phyloP scores from a whole-genome alignment of 441 rosid genomes.

The Erodium moschatum region DNA sequence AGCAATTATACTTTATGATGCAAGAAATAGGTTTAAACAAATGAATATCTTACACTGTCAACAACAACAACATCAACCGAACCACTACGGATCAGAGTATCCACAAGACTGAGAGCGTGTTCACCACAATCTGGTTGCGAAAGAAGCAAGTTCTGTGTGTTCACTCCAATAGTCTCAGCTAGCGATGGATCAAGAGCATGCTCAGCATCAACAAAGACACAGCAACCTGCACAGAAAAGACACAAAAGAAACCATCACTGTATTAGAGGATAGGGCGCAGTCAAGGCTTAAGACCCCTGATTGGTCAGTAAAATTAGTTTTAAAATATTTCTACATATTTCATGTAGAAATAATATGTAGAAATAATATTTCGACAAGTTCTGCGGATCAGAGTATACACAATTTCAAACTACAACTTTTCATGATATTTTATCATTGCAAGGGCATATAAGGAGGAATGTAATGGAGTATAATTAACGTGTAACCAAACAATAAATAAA shows the following conservation, averaged over 20 bases:
- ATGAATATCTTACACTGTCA: slow-evolving; percentile 62
- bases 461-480: no score
- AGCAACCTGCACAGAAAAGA: slow-evolving; percentile 46
- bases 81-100: slow-evolving; percentile 84
- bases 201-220: slow-evolving; percentile 93
- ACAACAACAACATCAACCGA: slow-evolving; percentile 93
- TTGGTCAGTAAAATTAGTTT: not conserved
- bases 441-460: not conserved
- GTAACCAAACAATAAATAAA: no score
- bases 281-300: not conserved
- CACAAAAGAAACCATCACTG: slow-evolving; percentile 12
- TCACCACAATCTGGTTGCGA: slow-evolving; percentile 97
- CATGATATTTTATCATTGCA: not conserved
- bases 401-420: not conserved
- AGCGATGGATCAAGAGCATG: slow-evolving; percentile 89
- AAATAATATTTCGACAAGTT: no score
- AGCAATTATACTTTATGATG: slow-evolving; percentile 8
- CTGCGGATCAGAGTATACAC: no score
- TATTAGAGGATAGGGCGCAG: not conserved
- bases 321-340: not conserved
- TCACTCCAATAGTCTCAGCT: slow-evolving; percentile 75
- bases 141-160: slow-evolving; percentile 80
- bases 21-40: slow-evolving; percentile 14
- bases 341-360: no score
- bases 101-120: slow-evolving; percentile 92